phyloP scores from a whole-genome alignment of 1,284 basidiomycete genomes.

The Neolentinus lepideus region DNA sequence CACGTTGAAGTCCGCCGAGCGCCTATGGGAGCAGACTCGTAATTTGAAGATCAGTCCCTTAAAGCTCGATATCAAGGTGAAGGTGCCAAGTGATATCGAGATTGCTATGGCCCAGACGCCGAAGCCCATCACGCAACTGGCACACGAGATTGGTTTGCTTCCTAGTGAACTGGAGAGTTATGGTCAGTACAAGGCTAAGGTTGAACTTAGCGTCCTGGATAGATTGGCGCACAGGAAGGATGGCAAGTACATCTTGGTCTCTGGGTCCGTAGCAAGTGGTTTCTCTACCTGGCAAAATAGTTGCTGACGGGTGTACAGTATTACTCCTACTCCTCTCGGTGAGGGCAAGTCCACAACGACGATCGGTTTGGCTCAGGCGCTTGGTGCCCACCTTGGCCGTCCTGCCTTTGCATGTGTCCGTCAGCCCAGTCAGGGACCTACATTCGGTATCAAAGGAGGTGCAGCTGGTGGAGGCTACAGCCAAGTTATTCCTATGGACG shows the following conservation, averaged over 20 bases:
- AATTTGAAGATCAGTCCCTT: conserved; percentile 73
- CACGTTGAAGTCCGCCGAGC: conserved; percentile 81
- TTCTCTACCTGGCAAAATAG: neutral
- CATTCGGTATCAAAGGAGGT: conserved; percentile 99
- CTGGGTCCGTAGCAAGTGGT: conserved; percentile 52
- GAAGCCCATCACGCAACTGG: conserved; percentile 82
- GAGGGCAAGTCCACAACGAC: conserved; percentile 99
- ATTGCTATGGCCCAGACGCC: conserved; percentile 95
- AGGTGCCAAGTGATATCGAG: conserved; percentile 94
- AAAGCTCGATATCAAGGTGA: conserved; percentile 68
- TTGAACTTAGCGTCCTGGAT: conserved; percentile 86
- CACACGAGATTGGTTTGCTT: conserved; percentile 84
- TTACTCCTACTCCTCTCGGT: conserved; percentile 96
- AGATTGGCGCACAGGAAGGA: conserved; percentile 83
- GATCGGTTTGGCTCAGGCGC: conserved; percentile 93
- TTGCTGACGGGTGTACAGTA: conserved; percentile 39
- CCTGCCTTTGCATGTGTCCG: conserved; percentile 97
- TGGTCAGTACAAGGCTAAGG: conserved; percentile 96
- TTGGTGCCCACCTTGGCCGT: conserved; percentile 91
- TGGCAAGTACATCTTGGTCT: conserved; percentile 96
- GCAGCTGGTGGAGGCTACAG: conserved; percentile 98
- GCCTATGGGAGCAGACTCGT: conserved; percentile 66
- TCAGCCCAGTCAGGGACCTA: conserved; percentile 97
- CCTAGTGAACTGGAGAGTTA: conserved; percentile 91
- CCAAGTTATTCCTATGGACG: conserved; percentile 99